Conservation (phyloP, 1,284 basidiomycete species). For the Trametes hirsuta region DNA sequence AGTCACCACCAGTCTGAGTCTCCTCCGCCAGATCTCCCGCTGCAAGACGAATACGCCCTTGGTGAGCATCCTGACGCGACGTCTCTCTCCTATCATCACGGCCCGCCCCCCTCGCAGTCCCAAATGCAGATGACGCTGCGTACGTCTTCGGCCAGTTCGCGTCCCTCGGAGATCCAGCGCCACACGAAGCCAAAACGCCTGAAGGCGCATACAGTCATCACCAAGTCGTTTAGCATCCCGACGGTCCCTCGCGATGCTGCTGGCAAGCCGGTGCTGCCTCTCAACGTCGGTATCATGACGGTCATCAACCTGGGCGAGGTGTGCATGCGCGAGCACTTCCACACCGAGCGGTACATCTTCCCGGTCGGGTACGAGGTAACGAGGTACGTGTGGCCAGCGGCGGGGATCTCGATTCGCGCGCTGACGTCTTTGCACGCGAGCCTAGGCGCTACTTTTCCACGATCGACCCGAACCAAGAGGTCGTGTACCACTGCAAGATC, state of each 20-base stretch:
- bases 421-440: slow-evolving; percentile 12
- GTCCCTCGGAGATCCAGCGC: slow-evolving; percentile 46
- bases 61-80: slow-evolving; percentile 20
- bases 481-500: slow-evolving; percentile 80
- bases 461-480: slow-evolving; percentile 61
- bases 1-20: slow-evolving; percentile 29
- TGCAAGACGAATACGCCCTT: slow-evolving; percentile 30
- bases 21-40: slow-evolving; percentile 31
- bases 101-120: slow-evolving; percentile 22
- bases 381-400: slow-evolving; percentile 46
- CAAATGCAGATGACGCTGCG: slow-evolving; percentile 35
- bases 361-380: slow-evolving; percentile 83
- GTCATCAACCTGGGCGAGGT: slow-evolving; percentile 71
- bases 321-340: slow-evolving; percentile 79
- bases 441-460: slow-evolving; percentile 76
- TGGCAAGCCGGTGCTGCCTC: slow-evolving; percentile 67
- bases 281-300: slow-evolving; percentile 83
- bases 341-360: slow-evolving; percentile 84
- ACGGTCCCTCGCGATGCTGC: slow-evolving; percentile 72
- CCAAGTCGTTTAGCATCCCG: slow-evolving; percentile 73
- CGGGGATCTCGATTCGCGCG: slow-evolving; percentile 8
- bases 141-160: slow-evolving; percentile 30
- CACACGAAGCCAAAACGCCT: slow-evolving; percentile 70
- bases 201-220: slow-evolving; percentile 77
- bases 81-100: slow-evolving; percentile 27